Percentiles rank a stretch among this genome's conserved stretches.
These are phyloP conservation scores for Pseudogymnoascus sp. DNA, from an alignment of 2,329 filamentous ascomycete genomes.

Conservation along the genomic window DNA sequence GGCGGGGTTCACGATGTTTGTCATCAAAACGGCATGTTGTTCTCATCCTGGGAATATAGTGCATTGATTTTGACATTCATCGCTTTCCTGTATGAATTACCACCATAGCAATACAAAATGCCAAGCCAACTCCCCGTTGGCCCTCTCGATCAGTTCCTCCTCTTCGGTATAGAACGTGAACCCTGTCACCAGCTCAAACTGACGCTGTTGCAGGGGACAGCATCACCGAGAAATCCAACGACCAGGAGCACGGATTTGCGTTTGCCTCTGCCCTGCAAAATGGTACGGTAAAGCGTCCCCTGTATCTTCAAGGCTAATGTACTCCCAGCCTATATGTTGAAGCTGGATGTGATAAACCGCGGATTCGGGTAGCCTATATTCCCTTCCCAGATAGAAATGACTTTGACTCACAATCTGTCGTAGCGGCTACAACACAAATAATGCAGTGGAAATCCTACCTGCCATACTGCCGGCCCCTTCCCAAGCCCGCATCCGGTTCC, in stretches of 20 bases:
- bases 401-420: neutral
- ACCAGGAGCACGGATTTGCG: conserved; percentile 18
- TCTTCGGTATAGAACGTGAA: conserved; percentile 15
- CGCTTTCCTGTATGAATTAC: neutral
- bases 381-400: neutral
- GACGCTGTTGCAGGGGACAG: conserved; percentile 18
- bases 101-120: neutral
- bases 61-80: neutral
- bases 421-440: conserved; percentile 21
- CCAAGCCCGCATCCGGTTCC: conserved; percentile 17
- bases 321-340: conserved; percentile 16
- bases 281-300: conserved; percentile 11
- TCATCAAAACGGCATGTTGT: neutral
- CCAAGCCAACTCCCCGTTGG: neutral
- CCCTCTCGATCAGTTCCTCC: conserved; percentile 15
- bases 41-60: neutral
- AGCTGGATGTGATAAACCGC: conserved; percentile 21
- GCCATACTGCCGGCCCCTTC: conserved; percentile 17
- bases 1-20: neutral
- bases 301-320: neutral
- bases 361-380: conserved; percentile 13
- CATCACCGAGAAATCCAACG: conserved; percentile 19
- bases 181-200: neutral
- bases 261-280: conserved; percentile 20
- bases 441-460: conserved; percentile 16